Percentiles rank a stretch among this genome's conserved stretches.
Conservation (phyloP, 768 basidiomycete species). For the Lactifluus echinatus region DNA sequence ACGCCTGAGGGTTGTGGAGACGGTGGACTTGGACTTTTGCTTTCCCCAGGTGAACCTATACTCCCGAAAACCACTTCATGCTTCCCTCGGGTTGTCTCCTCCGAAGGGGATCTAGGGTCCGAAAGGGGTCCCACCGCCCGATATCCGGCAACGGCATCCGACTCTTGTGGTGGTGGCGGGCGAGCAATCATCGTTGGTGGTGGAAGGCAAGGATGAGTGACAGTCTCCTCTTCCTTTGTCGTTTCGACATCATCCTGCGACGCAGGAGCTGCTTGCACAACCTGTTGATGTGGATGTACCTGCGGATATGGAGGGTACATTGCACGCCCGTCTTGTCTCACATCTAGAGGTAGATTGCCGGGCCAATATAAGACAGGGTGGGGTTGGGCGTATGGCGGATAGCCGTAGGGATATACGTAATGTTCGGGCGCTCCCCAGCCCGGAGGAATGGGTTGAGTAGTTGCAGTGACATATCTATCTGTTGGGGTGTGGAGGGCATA, state of each 20-base stretch:
- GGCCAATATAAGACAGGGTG: slow-evolving; percentile 36
- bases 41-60: slow-evolving; percentile 10
- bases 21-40: slow-evolving; percentile 23
- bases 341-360: slow-evolving; percentile 16
- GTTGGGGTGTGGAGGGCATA: slow-evolving; percentile 17
- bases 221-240: slow-evolving; percentile 4
- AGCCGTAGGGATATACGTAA: slow-evolving; percentile 28
- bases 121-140: slow-evolving; percentile 24
- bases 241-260: not conserved
- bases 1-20: slow-evolving; percentile 5
- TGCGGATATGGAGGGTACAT: slow-evolving; percentile 15
- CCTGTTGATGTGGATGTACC: slow-evolving; percentile 8
- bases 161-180: slow-evolving; percentile 29
- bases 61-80: slow-evolving; percentile 20
- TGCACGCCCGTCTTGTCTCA: slow-evolving; percentile 1
- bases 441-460: slow-evolving; percentile 16
- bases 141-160: slow-evolving; percentile 31
- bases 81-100: slow-evolving; percentile 6
- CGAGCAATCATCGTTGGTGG: slow-evolving; percentile 28
- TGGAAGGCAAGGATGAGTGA: slow-evolving; percentile 20
- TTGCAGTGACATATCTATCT: slow-evolving; percentile 13
- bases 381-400: slow-evolving; percentile 10
- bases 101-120: not conserved
- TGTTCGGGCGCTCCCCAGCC: slow-evolving; percentile 21
- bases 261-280: not conserved